Percentiles rank a stretch among this genome's conserved stretches.
Evolutionary conservation across 1,139 yeast genomes (phyloP).

Genomic region (Candida mesenterica): DNA sequence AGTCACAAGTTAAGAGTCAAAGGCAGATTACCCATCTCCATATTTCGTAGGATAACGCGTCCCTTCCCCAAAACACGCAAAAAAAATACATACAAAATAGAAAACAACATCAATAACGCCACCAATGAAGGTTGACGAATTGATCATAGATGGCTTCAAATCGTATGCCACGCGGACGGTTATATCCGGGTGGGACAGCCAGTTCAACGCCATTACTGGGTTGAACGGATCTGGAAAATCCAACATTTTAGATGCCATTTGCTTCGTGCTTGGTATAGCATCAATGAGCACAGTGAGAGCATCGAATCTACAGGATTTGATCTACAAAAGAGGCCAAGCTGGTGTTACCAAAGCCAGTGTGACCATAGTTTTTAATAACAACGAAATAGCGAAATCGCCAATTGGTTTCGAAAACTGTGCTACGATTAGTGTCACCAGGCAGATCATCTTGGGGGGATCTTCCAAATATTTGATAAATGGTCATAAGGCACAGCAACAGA

Average conservation of each 20-base stretch:
- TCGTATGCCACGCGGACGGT: slow-evolving; percentile 97
- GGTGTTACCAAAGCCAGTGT: slow-evolving; percentile 98
- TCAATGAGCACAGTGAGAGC: slow-evolving; percentile 95
- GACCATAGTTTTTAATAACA: slow-evolving; percentile 89
- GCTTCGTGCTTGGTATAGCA: slow-evolving; percentile 96
- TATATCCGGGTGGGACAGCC: slow-evolving; percentile 92
- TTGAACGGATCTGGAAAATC: slow-evolving; percentile 97
- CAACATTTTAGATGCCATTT: slow-evolving; percentile 91
- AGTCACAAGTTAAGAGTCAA: too few relatives aligned
- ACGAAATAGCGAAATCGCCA: slow-evolving; percentile 74
- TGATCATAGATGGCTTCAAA: slow-evolving; percentile 96
- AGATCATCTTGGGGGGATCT: slow-evolving; percentile 85
- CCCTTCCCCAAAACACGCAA: too few relatives aligned
- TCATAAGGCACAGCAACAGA: slow-evolving; percentile 93
- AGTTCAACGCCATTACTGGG: slow-evolving; percentile 97
- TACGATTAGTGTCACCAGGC: slow-evolving; percentile 89
- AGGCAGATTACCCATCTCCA: too few relatives aligned
- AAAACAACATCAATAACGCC: not conserved
- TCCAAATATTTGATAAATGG: slow-evolving; percentile 94
- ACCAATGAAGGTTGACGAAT: slow-evolving; percentile 86
- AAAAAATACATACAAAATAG: too few relatives aligned
- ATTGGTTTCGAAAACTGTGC: slow-evolving; percentile 81
- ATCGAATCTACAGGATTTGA: slow-evolving; percentile 86
- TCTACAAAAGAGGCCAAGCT: slow-evolving; percentile 96
- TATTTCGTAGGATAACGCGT: too few relatives aligned